Evolutionary conservation across 1,284 basidiomycete genomes (phyloP).

Genomic region (Leccinum fallax): DNA sequence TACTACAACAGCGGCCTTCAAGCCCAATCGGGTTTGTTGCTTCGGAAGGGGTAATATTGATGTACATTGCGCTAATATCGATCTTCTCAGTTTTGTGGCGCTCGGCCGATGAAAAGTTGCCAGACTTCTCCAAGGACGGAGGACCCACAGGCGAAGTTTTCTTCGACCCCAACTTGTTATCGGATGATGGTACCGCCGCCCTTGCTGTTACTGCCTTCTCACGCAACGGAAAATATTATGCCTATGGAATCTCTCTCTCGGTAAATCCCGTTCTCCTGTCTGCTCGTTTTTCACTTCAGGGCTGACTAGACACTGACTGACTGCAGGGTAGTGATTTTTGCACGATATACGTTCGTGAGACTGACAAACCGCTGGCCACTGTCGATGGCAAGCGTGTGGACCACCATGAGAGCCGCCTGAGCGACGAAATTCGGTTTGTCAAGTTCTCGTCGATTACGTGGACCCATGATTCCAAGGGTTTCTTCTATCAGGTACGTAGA

Average conservation of each 20-base stretch:
- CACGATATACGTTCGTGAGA: slow-evolving; percentile 68
- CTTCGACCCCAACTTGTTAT: slow-evolving; percentile 77
- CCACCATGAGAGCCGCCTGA: slow-evolving; percentile 54
- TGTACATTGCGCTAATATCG: not conserved
- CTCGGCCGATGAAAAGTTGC: slow-evolving; percentile 55
- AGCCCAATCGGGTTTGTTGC: slow-evolving; percentile 55
- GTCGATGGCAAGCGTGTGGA: slow-evolving; percentile 41
- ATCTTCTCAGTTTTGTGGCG: slow-evolving; percentile 60
- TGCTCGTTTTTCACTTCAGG: slow-evolving; percentile 4
- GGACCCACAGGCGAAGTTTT: slow-evolving; percentile 64
- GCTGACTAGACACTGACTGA: slow-evolving; percentile 7
- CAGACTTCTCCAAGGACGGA: slow-evolving; percentile 50
- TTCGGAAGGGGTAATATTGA: not conserved
- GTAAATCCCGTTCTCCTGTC: slow-evolving; percentile 38
- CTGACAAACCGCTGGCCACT: slow-evolving; percentile 55
- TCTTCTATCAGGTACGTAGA: slow-evolving; percentile 74
- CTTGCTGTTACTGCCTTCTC: slow-evolving; percentile 64
- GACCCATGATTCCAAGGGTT: slow-evolving; percentile 78
- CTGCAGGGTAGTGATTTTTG: slow-evolving; percentile 75
- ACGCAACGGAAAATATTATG: slow-evolving; percentile 69
- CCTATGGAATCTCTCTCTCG: slow-evolving; percentile 76
- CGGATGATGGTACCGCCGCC: slow-evolving; percentile 73
- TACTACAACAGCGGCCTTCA: slow-evolving; percentile 73
- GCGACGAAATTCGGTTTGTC: slow-evolving; percentile 71
- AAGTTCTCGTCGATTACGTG: slow-evolving; percentile 76